Evolutionary conservation across 2,329 filamentous ascomycete species (phyloP).

Genomic region (Raffaelea ambrosiae): DNA sequence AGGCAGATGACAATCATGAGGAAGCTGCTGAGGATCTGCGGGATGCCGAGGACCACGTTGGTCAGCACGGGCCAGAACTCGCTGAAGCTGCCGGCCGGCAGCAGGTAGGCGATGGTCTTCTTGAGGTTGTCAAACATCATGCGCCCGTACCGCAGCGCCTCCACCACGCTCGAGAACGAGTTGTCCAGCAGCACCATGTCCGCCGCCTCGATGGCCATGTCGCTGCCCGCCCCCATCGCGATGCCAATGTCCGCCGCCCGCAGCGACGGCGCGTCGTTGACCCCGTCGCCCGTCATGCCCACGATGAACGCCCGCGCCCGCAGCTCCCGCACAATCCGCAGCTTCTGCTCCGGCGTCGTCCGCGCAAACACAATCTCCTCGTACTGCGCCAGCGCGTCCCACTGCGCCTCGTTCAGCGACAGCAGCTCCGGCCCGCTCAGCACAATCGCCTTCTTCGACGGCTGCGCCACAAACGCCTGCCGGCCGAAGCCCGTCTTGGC

Average conservation of each 20-base stretch:
- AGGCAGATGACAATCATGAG: slow-evolving; percentile 65
- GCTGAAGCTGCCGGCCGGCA: slow-evolving; percentile 65
- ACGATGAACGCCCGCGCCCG: slow-evolving; percentile 58
- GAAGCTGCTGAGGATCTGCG: slow-evolving; percentile 65
- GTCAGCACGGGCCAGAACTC: slow-evolving; percentile 72
- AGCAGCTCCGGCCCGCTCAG: slow-evolving; percentile 59
- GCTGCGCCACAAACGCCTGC: slow-evolving; percentile 1
- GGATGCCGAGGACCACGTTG: slow-evolving; percentile 62
- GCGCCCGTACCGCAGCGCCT: slow-evolving; percentile 63
- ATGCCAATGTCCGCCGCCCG: slow-evolving; percentile 76
- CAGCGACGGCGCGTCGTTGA: slow-evolving; percentile 78
- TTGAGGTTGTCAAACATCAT: slow-evolving; percentile 75
- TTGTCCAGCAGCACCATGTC: slow-evolving; percentile 70
- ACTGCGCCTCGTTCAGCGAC: slow-evolving; percentile 57
- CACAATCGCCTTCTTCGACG: slow-evolving; percentile 43
- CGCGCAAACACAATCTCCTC: slow-evolving; percentile 68
- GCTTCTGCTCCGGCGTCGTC: slow-evolving; percentile 71
- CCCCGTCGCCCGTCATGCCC: slow-evolving; percentile 80
- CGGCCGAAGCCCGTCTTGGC: slow-evolving; percentile 7
- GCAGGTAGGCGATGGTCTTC: slow-evolving; percentile 66
- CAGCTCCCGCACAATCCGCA: slow-evolving; percentile 70
- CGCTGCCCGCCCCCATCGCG: slow-evolving; percentile 70
- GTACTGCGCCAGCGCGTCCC: slow-evolving; percentile 55
- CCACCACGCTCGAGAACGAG: slow-evolving; percentile 62
- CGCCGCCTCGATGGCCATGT: slow-evolving; percentile 74